Conservation (phyloP, 495 filamentous ascomycete species). For the Achaetomiella virescens region DNA sequence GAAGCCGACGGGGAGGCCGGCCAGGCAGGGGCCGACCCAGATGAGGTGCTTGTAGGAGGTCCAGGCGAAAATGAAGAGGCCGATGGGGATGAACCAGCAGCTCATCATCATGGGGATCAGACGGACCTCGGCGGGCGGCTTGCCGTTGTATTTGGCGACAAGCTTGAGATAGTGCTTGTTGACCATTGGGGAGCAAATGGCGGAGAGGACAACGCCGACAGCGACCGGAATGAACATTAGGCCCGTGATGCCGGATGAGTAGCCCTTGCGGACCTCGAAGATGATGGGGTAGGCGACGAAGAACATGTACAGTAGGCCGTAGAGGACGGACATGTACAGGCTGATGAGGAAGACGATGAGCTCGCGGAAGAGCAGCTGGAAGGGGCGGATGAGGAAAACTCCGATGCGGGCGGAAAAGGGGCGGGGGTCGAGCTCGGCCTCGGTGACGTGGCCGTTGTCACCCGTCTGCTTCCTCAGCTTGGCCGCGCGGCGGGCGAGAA, state of each 20-base stretch:
- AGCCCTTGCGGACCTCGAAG: slow-evolving; percentile 69
- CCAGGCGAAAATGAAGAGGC: slow-evolving; percentile 83
- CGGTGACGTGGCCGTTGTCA: slow-evolving; percentile 58
- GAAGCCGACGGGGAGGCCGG: slow-evolving; percentile 72
- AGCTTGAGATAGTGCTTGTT: slow-evolving; percentile 71
- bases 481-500: slow-evolving; percentile 57
- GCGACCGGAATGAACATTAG: slow-evolving; percentile 77
- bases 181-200: slow-evolving; percentile 60
- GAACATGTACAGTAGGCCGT: slow-evolving; percentile 78
- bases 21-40: slow-evolving; percentile 68
- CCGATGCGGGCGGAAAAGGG: slow-evolving; percentile 56
- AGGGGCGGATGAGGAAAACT: slow-evolving; percentile 66
- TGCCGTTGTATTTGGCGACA: slow-evolving; percentile 52
- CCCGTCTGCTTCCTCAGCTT: slow-evolving; percentile 65
- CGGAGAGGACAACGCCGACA: slow-evolving; percentile 57
- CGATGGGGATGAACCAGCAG: slow-evolving; percentile 73
- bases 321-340: slow-evolving; percentile 73
- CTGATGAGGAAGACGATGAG: slow-evolving; percentile 73
- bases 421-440: slow-evolving; percentile 64
- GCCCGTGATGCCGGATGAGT: slow-evolving; percentile 62
- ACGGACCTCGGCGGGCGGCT: slow-evolving; percentile 67
- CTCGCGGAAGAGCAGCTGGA: slow-evolving; percentile 73
- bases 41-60: slow-evolving; percentile 57
- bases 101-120: slow-evolving; percentile 80
- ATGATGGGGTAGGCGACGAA: slow-evolving; percentile 76